Evolutionary conservation across 1,284 basidiomycete species (phyloP).

Genomic region (Heterobasidion annosum): DNA sequence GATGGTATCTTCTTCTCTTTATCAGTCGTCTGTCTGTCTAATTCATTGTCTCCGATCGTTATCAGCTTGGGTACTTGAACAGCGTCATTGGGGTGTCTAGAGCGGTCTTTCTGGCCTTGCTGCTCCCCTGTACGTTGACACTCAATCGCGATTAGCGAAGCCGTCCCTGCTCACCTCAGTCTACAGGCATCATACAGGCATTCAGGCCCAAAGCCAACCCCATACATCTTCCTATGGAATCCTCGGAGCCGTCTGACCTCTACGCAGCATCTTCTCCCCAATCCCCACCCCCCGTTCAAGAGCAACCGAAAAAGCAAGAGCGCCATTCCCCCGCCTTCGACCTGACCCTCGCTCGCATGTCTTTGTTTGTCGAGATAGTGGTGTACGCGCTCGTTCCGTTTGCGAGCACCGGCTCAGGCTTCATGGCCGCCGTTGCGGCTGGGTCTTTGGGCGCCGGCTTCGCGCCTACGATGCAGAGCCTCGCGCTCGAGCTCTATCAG

Average conservation of each 20-base stretch:
- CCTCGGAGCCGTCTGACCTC: constrained; percentile 22
- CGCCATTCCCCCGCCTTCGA: constrained; percentile 35
- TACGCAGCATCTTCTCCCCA: too few relatives aligned
- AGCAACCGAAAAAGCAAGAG: constrained; percentile 2
- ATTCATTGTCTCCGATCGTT: too few relatives aligned
- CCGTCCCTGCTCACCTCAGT: too few relatives aligned
- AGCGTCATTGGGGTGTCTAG: too few relatives aligned
- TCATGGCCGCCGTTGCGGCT: constrained; percentile 35
- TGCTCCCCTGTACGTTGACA: too few relatives aligned
- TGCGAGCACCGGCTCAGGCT: constrained; percentile 35
- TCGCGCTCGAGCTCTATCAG: constrained; percentile 55
- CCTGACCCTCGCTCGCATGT: constrained; percentile 46
- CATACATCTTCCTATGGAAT: constrained; percentile 22
- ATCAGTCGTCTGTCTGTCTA: too few relatives aligned
- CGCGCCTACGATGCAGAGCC: constrained; percentile 53
- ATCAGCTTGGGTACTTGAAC: too few relatives aligned
- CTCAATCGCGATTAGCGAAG: too few relatives aligned
- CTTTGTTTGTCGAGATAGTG: constrained; percentile 48
- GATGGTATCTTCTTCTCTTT: constrained; percentile 31
- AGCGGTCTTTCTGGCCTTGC: too few relatives aligned
- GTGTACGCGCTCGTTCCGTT: constrained; percentile 26
- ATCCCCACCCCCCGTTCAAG: constrained; percentile 3
- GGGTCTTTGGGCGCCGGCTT: constrained; percentile 50
- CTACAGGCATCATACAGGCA: constrained; percentile 43
- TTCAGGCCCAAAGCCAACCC: constrained; percentile 35